A percentile compares a stretch with the other conserved stretches of the same genome.
These are phyloP conservation scores for Globisporangium heterothallicum DNA, from an alignment of 352 stramenopile species.

Conservation along the genomic window DNA sequence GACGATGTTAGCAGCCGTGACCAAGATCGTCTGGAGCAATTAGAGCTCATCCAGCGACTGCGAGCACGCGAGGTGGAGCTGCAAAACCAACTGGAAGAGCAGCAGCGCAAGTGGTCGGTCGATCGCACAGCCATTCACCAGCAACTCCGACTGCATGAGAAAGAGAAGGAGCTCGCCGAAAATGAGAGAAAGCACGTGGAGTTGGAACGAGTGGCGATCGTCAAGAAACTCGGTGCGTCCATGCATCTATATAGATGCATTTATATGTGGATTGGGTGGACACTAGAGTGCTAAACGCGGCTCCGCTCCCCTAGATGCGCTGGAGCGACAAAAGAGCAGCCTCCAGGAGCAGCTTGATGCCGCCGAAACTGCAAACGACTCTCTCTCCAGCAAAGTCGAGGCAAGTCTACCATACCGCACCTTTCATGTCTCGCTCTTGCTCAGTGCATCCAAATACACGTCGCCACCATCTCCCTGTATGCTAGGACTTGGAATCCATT, in stretches of 20 bases:
- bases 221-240: conserved; percentile 29
- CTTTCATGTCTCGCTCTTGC: neutral
- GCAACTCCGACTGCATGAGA: conserved; percentile 47
- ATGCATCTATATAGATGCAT: neutral
- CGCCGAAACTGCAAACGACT: conserved; percentile 1
- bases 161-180: conserved; percentile 39
- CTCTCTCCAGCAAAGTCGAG: conserved; percentile 14
- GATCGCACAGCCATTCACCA: conserved; percentile 45
- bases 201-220: conserved; percentile 13
- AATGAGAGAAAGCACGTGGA: conserved; percentile 25
- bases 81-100: conserved; percentile 46
- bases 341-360: conserved; percentile 15
- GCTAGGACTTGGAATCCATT: conserved; percentile 37
- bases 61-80: conserved; percentile 43
- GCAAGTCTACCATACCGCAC: conserved; percentile 3
- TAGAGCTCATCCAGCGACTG: conserved; percentile 51
- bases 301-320: neutral
- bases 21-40: conserved; percentile 46
- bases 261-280: no score
- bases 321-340: conserved; percentile 13
- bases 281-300: no score
- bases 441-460: no score
- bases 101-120: conserved; percentile 49
- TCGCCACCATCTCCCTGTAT: neutral
- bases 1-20: conserved; percentile 49